Percentiles rank a stretch among this genome's conserved stretches.
Evolutionary conservation across 2,329 filamentous ascomycete species (phyloP).

Genomic region (Didymella pomorum): DNA sequence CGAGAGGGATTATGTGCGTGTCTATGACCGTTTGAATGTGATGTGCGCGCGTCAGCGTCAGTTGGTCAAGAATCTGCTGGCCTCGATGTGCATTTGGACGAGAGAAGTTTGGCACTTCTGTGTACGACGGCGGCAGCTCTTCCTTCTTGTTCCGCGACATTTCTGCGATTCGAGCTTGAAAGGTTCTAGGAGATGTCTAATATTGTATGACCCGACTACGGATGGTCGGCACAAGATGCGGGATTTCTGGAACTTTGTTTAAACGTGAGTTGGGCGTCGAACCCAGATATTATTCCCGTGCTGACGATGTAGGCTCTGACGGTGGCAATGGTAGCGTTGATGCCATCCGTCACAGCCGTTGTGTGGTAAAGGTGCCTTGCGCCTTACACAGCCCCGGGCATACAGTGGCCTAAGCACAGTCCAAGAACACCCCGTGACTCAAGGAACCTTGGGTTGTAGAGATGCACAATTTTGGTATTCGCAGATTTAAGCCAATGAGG

Average conservation of each 20-base stretch:
- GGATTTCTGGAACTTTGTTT: no score
- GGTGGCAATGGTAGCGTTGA: conserved; percentile 11
- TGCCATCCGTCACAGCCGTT: conserved; percentile 8
- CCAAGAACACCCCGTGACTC: conserved; percentile 6
- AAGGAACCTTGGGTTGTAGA: no score
- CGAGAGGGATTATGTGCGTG: conserved; percentile 52
- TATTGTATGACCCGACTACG: neutral
- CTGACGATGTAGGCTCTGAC: neutral
- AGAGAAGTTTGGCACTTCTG: conserved; percentile 29
- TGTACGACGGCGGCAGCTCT: conserved; percentile 36
- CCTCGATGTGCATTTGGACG: conserved; percentile 25
- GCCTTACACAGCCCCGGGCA: no score
- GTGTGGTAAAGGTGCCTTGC: no score
- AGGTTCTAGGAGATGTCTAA: neutral
- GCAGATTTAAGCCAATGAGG: no score
- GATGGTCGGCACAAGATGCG: neutral
- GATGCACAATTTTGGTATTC: no score
- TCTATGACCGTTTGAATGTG: conserved; percentile 53
- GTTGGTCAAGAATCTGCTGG: conserved; percentile 47
- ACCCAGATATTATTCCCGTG: no score
- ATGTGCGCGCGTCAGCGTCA: conserved; percentile 51
- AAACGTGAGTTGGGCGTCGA: no score
- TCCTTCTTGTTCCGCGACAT: conserved; percentile 29
- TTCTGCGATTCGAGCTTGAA: neutral
- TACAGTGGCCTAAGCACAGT: no score